phyloP scores from a whole-genome alignment of 2,329 filamentous ascomycete genomes.

The Aspergillus cejpii region DNA sequence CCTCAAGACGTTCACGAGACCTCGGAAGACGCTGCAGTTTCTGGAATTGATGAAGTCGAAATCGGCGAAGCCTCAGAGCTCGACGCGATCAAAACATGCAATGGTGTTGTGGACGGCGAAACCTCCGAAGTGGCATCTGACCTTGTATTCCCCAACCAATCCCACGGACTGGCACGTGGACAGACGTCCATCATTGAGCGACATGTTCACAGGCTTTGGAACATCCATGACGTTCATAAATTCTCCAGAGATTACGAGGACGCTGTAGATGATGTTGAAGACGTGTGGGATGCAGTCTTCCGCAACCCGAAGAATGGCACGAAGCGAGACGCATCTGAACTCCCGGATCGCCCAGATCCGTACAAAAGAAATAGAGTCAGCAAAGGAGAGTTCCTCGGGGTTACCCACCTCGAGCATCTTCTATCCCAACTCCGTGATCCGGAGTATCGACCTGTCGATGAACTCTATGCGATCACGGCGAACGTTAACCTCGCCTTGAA shows the following conservation, averaged over 20 bases:
- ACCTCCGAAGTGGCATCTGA: constrained; percentile 19
- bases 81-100: constrained; percentile 11
- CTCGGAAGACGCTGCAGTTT: constrained; percentile 12
- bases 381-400: constrained; percentile 35
- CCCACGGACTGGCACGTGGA: constrained; percentile 20
- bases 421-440: constrained; percentile 34
- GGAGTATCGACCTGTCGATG: constrained; percentile 43
- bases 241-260: constrained; percentile 34
- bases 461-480: constrained; percentile 50
- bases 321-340: constrained; percentile 25
- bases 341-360: constrained; percentile 26
- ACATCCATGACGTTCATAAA: constrained; percentile 29
- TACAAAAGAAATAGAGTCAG: constrained; percentile 28
- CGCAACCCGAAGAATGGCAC: constrained; percentile 25
- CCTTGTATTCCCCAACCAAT: constrained; percentile 17
- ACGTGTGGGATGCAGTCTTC: constrained; percentile 31
- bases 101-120: constrained; percentile 17
- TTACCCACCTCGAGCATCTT: constrained; percentile 32
- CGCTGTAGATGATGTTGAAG: constrained; percentile 24
- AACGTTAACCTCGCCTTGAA: constrained; percentile 50
- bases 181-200: constrained; percentile 24
- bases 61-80: constrained; percentile 14
- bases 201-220: constrained; percentile 33
- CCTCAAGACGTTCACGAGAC: constrained; percentile 14
- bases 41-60: constrained; percentile 7